Percentiles rank a stretch among this genome's conserved stretches.
Conservation (phyloP, 164 flowering plant genomes). For the Cinnamomum micranthum region DNA sequence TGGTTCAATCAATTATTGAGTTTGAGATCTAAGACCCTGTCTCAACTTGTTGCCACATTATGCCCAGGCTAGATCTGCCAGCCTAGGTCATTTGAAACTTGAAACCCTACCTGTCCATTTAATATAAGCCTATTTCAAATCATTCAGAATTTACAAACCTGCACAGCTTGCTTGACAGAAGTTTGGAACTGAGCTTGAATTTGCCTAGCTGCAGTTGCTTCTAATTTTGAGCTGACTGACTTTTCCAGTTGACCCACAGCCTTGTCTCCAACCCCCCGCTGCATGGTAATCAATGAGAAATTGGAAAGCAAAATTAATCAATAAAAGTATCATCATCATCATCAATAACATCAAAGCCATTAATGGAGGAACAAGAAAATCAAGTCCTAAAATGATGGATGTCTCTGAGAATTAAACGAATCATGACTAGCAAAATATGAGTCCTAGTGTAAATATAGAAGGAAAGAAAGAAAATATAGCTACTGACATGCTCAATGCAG, state of each 20-base stretch:
- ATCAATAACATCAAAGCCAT: background rate
- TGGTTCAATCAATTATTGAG: background rate
- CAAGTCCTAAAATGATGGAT: background rate
- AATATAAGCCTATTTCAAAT: background rate
- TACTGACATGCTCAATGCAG: too few species aligned
- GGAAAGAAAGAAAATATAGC: too few species aligned
- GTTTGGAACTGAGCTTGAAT: constrained; percentile 93
- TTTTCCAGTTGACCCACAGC: constrained; percentile 86
- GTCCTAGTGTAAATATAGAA: background rate
- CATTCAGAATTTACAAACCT: constrained; percentile 35
- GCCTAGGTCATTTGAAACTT: too few species aligned
- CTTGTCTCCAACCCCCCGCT: constrained; percentile 95
- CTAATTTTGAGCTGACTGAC: constrained; percentile 72
- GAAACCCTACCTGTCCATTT: too few species aligned
- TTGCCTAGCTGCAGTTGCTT: constrained; percentile 79
- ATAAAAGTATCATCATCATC: background rate
- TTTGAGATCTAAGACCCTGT: background rate
- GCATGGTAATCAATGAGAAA: constrained; percentile 17
- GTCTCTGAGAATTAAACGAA: background rate
- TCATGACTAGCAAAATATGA: background rate
- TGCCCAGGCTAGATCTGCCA: too few species aligned
- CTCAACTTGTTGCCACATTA: background rate
- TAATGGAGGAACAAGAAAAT: too few species aligned
- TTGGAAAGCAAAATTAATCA: constrained; percentile 10
- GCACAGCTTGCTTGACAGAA: constrained; percentile 87